phyloP scores from a whole-genome alignment of 2,329 filamentous ascomycete genomes.

The Trichoderma guizhouense region DNA sequence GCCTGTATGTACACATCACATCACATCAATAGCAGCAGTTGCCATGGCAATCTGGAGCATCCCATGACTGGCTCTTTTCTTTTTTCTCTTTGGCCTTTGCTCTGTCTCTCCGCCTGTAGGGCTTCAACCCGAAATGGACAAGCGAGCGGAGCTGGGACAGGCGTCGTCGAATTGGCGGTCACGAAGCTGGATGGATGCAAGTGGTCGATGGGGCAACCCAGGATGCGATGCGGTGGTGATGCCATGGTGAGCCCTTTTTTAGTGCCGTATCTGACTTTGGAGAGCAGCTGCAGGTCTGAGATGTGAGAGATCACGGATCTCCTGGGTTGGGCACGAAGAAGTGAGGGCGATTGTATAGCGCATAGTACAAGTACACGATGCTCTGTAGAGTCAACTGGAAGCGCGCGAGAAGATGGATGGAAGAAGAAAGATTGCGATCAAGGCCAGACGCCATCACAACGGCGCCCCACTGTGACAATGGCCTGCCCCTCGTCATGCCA shows the following conservation, averaged over 20 bases:
- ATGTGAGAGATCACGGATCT: background rate
- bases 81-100: background rate
- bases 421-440: background rate
- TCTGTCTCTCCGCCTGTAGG: constrained; percentile 6
- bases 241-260: background rate
- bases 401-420: background rate
- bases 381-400: background rate
- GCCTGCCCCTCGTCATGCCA: constrained; percentile 3
- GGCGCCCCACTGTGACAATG: constrained; percentile 11
- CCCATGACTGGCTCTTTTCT: background rate
- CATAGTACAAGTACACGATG: too few species aligned
- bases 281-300: background rate
- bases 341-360: background rate
- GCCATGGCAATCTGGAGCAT: constrained; percentile 7
- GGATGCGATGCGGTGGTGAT: background rate
- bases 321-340: background rate
- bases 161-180: constrained; percentile 18
- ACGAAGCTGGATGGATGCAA: background rate
- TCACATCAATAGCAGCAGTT: background rate
- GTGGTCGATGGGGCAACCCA: constrained; percentile 15
- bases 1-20: background rate
- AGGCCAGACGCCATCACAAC: background rate
- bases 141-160: constrained; percentile 7
- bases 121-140: background rate
- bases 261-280: background rate